Percentiles rank a stretch among this genome's conserved stretches.
Conservation (phyloP, 1,284 basidiomycete genomes). For the Leccinum fallax region DNA sequence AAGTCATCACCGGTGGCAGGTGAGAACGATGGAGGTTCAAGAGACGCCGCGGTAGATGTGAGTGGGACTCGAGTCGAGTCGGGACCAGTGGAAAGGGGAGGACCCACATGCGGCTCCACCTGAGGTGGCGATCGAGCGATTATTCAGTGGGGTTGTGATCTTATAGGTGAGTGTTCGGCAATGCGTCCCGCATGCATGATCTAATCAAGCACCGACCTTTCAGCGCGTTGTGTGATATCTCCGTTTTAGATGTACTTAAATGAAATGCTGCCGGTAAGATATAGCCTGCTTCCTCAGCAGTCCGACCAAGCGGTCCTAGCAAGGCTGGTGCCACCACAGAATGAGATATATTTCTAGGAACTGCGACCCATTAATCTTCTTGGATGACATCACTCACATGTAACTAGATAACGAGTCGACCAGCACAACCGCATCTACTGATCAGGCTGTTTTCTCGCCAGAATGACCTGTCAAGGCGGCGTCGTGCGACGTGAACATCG, state of each 20-base stretch:
- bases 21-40: conserved; percentile 14
- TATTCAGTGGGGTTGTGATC: conserved; percentile 8
- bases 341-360: conserved; percentile 7
- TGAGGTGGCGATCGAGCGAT: conserved; percentile 17
- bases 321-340: neutral
- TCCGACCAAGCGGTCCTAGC: conserved; percentile 2
- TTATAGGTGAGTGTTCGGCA: conserved; percentile 16
- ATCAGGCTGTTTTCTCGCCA: neutral
- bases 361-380: conserved; percentile 2
- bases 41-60: conserved; percentile 2
- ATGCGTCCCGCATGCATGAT: neutral
- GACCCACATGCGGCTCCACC: conserved; percentile 1
- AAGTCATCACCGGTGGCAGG: conserved; percentile 9
- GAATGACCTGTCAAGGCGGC: neutral
- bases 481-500: neutral
- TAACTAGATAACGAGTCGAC: conserved; percentile 2
- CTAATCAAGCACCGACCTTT: conserved; percentile 8
- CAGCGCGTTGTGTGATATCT: conserved; percentile 9
- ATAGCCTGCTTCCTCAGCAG: neutral
- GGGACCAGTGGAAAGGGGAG: conserved; percentile 13
- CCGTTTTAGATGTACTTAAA: conserved; percentile 11
- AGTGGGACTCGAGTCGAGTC: conserved; percentile 1
- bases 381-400: conserved; percentile 15
- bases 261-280: conserved; percentile 5
- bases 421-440: neutral